Base-by-base conservation (phyloP, 148 eudicot genomes). In the Amaranthus hypochondriacus region DNA sequence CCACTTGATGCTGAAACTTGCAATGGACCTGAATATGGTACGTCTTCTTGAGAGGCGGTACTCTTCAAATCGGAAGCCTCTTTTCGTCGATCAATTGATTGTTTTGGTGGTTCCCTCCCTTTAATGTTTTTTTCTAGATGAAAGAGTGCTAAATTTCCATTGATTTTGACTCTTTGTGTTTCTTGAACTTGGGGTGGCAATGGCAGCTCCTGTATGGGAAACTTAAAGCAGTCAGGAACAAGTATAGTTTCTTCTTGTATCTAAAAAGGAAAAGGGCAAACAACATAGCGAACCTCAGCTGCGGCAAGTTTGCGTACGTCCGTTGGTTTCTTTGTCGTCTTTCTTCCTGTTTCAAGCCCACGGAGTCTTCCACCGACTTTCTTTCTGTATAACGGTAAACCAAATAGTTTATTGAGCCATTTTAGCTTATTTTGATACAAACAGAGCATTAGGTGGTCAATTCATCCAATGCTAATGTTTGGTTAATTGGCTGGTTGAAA, bases 1-100 rank as follows among this genome's bases (percentile, higher is more conserved):
- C 97, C 98, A 73, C 98, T 92, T 48, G 98, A 92, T 9, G 88
- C 90, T 42, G 97, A 88, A 55, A 95, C 90, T 79, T 90, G 93
- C 57, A 92, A 67, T 7, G 98, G 98, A 28, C 93, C 97, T 10
- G 93, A 83, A 81, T 77, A 88, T 8, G 89, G 85, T 9, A 88
- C 85, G 14, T 94, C 97, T 18, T 87, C 97, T 74, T 88, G 97
- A 53, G 97, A 94, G 63, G 90, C 85, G 39, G 39, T 28, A 73
- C 86, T 87, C 83, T 85, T 86, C 47, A 73, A 47, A 62, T 89
- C 92, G 74, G 80, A 87, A 56, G 79, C 69, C 75, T 86, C 90
- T 80, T 87, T 87, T 56, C 56, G 75, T n/a, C 62, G 57, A n/a
- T 81, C 81, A 12, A 71, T 28, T 10, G 85, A 80, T 48, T 84